These are phyloP conservation scores for Coffea canephora DNA, from an alignment of 257 asterid species.

Conservation along the genomic window DNA sequence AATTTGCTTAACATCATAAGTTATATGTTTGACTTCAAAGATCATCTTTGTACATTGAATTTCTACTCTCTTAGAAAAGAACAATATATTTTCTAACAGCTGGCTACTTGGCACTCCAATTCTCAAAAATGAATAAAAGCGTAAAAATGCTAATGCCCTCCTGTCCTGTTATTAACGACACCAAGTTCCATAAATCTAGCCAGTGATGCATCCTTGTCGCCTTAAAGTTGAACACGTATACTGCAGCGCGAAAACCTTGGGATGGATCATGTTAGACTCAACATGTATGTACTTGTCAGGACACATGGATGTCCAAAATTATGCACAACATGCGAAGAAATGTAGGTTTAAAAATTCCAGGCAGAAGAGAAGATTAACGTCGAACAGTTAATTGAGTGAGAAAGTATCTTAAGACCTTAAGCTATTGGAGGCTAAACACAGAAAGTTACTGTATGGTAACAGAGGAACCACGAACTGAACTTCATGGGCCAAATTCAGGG, in stretches of 20 bases:
- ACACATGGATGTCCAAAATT: background rate
- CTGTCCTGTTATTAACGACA: background rate
- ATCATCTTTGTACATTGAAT: background rate
- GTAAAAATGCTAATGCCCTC: background rate
- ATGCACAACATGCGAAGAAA: background rate
- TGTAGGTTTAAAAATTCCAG: background rate
- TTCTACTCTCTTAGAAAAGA: background rate
- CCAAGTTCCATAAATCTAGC: too few species aligned
- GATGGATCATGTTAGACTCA: background rate
- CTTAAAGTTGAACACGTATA: too few species aligned
- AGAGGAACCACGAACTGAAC: slow-evolving; percentile 1
- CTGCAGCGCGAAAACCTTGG: background rate
- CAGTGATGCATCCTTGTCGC: too few species aligned
- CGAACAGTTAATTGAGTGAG: too few species aligned
- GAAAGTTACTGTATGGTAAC: background rate
- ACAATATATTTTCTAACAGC: background rate
- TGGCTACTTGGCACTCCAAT: background rate
- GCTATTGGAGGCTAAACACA: background rate
- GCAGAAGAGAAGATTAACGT: background rate
- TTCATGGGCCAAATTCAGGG: background rate
- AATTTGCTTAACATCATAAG: background rate
- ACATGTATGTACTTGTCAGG: background rate
- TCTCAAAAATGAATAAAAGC: background rate
- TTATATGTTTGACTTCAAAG: background rate
- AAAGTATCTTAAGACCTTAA: background rate